A percentile compares a stretch with the other conserved stretches of the same genome.
phyloP scores from a whole-genome alignment of 2,329 filamentous ascomycete species.

The Trichophyton benhamiae region DNA sequence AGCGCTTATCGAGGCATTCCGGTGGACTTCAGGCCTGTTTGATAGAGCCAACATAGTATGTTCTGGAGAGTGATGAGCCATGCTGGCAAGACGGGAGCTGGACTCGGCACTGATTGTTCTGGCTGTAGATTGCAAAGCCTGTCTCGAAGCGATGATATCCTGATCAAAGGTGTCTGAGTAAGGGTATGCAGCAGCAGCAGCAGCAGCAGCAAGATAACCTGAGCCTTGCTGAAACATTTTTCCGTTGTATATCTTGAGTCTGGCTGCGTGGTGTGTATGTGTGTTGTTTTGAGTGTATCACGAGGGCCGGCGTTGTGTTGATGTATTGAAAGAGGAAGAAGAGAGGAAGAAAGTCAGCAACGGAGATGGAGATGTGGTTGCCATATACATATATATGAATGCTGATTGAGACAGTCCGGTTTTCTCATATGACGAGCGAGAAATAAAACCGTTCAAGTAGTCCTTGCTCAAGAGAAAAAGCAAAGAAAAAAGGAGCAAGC shows the following conservation, averaged over 20 bases:
- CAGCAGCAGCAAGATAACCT: background rate
- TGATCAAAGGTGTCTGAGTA: background rate
- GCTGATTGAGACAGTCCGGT: too few relatives aligned
- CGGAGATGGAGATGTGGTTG: background rate
- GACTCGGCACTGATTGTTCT: conserved; percentile 47
- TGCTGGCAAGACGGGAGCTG: conserved; percentile 43
- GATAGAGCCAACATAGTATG: background rate
- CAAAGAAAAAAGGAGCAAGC: background rate
- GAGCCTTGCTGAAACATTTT: background rate
- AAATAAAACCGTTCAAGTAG: background rate
- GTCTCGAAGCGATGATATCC: conserved; percentile 4
- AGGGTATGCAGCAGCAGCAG: background rate
- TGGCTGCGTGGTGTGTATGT: background rate
- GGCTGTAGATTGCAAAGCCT: conserved; percentile 3
- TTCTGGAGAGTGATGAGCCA: background rate
- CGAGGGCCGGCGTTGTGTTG: background rate
- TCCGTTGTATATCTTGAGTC: background rate
- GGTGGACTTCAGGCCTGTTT: background rate
- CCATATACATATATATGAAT: background rate
- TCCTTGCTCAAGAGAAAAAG: background rate
- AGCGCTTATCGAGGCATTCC: conserved; percentile 1
- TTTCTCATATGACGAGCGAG: background rate
- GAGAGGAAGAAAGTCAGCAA: background rate
- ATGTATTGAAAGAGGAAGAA: background rate
- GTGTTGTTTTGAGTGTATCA: too few relatives aligned